phyloP scores from a whole-genome alignment of 768 basidiomycete genomes.

The Sporobolomyces roseus region DNA sequence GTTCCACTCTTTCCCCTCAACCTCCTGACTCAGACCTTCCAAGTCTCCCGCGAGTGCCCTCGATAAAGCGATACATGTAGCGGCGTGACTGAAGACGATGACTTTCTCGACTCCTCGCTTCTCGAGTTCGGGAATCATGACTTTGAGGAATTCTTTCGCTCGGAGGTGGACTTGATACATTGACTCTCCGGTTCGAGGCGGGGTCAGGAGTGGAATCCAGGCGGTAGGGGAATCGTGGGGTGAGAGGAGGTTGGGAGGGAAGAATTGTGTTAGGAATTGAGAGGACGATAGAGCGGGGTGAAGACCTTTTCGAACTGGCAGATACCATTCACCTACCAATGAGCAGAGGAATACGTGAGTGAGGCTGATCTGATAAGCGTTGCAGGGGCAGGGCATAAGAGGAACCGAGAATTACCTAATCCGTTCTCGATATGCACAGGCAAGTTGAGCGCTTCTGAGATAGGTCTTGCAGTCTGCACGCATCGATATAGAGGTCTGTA shows the following conservation, averaged over 20 bases:
- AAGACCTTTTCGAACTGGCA: slow-evolving; percentile 33
- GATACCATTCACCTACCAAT: slow-evolving; percentile 40
- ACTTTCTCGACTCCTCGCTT: not conserved
- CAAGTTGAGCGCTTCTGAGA: slow-evolving; percentile 59
- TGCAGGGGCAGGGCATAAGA: not conserved
- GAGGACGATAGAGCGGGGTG: slow-evolving; percentile 23
- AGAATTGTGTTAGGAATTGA: slow-evolving; percentile 3
- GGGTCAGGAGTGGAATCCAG: slow-evolving; percentile 72
- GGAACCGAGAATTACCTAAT: slow-evolving; percentile 44
- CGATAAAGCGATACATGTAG: slow-evolving; percentile 65
- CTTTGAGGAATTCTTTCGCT: slow-evolving; percentile 55
- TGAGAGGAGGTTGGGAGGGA: slow-evolving; percentile 13
- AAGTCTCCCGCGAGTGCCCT: slow-evolving; percentile 59
- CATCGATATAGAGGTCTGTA: slow-evolving; percentile 74
- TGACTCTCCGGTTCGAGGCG: slow-evolving; percentile 70
- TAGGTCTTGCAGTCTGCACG: slow-evolving; percentile 70
- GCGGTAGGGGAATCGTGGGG: slow-evolving; percentile 60
- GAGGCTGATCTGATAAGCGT: not conserved
- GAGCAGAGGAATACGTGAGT: not conserved
- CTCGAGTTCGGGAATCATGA: slow-evolving; percentile 58
- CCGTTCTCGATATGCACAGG: slow-evolving; percentile 80
- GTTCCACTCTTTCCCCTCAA: slow-evolving; percentile 7
- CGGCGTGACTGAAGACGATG: slow-evolving; percentile 53
- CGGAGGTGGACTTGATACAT: slow-evolving; percentile 63
- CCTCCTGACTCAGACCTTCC: not conserved